Base-by-base conservation (phyloP, 1,284 basidiomycete species). In the Cryptococcus sp. region DNA sequence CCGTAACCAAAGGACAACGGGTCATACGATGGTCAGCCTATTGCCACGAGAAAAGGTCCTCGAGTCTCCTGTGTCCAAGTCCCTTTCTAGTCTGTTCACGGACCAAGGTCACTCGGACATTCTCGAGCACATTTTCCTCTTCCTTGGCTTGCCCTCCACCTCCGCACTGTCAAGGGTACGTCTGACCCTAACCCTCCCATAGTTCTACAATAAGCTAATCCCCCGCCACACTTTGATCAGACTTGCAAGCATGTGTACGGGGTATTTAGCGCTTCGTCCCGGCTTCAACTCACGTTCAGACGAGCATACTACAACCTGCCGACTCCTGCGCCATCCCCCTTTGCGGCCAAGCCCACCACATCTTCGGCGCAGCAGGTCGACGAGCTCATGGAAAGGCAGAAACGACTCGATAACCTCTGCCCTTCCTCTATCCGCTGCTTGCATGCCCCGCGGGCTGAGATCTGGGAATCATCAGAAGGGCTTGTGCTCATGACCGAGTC, bases 351-450 rank as follows among this genome's bases (percentile, higher is more conserved):
- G 16, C 19, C 22, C 39, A 19, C n/a, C n/a, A 46, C 8, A 16
- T 6, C 41, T 15, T n/a, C 52, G 5, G 52, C 45, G 8, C 34
- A 54, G 16, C n/a, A 37, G 23, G n/a, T 54, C 16, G 16, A 20
- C 37, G 29, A n/a, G 17, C 45, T 54, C 19, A 11, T 54, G n/a
- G 45, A 46, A 15, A 29, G 25, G 5, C 45, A 50, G 38, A 23
- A 26, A 23, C 46, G 48, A 17, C 47, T 55, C 23, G 22, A 25
- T 10, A 26, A 17, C 20, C 22, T 55, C 37, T 25, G n/a, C n/a
- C 54, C 54, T 11, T 19, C 25, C 38, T 25, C 41, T 46, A 55
- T 55, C 46, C 34, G 41, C 20, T 55, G 54, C 26, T 40, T 55
- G 22, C 54, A 55, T 19, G n/a, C 43, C 26, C 54, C 46, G 10